These are phyloP conservation scores for Ceratorhiza oryzae-sativae DNA, from an alignment of 1,284 basidiomycete species.

Conservation along the genomic window DNA sequence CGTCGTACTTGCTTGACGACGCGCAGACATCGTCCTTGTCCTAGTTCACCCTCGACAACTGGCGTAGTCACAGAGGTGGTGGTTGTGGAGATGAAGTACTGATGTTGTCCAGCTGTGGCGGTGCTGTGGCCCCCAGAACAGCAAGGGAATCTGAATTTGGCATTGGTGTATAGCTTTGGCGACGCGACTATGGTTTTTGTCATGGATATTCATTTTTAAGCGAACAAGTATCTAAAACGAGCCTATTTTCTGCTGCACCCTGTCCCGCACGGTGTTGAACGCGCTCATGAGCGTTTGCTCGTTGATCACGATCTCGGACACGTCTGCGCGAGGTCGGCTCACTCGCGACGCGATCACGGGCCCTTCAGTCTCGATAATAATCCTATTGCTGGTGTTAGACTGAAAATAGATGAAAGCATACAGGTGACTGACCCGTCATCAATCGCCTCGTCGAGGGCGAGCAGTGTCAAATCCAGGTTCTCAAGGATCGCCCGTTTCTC, in stretches of 20 bases:
- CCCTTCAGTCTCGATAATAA: conserved; percentile 97
- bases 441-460: conserved; percentile 96
- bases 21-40: conserved; percentile 40
- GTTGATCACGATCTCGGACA: conserved; percentile 97
- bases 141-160: conserved; percentile 7
- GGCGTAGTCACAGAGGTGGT: conserved; percentile 7
- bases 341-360: conserved; percentile 95
- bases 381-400: conserved; percentile 58
- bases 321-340: conserved; percentile 90
- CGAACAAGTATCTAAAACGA: conserved; percentile 54
- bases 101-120: conserved; percentile 30
- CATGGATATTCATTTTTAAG: conserved; percentile 2
- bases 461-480: conserved; percentile 90
- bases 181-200: background rate
- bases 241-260: conserved; percentile 69
- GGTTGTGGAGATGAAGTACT: conserved; percentile 35
- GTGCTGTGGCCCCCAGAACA: conserved; percentile 12
- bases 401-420: background rate
- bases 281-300: conserved; percentile 95
- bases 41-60: background rate
- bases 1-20: conserved; percentile 44
- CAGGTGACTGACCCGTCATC: conserved; percentile 86
- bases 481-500: conserved; percentile 96
- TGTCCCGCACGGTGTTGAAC: conserved; percentile 88
- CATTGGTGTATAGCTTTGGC: conserved; percentile 8